These are phyloP conservation scores for Vitis riparia DNA, from an alignment of 164 flowering plant species.

Conservation along the genomic window DNA sequence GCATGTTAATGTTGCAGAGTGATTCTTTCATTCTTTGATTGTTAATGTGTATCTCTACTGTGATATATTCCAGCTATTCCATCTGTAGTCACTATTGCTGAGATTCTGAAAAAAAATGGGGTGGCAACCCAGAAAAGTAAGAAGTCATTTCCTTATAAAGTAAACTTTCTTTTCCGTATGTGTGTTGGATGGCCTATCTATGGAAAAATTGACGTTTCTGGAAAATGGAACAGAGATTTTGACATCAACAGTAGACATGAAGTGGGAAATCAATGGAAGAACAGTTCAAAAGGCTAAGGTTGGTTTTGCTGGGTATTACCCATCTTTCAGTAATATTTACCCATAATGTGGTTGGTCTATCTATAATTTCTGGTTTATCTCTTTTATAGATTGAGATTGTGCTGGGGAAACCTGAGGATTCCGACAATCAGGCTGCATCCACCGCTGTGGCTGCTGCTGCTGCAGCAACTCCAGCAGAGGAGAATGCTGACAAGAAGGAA, in stretches of 20 bases:
- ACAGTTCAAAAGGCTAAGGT: slow-evolving; percentile 36
- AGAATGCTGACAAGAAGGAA: slow-evolving; percentile 6
- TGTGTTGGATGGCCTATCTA: background rate
- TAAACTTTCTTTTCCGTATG: background rate
- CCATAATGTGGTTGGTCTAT: background rate
- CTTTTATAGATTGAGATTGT: slow-evolving; percentile 33
- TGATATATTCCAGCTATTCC: slow-evolving; percentile 33
- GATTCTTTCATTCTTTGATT: too few relatives aligned
- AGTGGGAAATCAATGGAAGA: slow-evolving; percentile 21
- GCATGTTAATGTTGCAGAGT: too few relatives aligned
- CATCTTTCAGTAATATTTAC: too few relatives aligned
- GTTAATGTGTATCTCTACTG: background rate
- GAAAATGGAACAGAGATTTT: slow-evolving; percentile 24
- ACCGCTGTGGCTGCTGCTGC: slow-evolving; percentile 8
- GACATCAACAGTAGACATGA: slow-evolving; percentile 23
- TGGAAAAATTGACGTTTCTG: background rate
- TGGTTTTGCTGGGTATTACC: background rate
- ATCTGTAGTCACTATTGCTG: slow-evolving; percentile 37
- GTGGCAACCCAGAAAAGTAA: slow-evolving; percentile 29
- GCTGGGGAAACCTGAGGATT: slow-evolving; percentile 27
- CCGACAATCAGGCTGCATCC: slow-evolving; percentile 1
- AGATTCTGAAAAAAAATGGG: slow-evolving; percentile 37
- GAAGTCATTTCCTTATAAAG: background rate
- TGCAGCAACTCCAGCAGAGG: background rate
- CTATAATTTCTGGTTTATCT: background rate